Percentiles rank a stretch among this genome's conserved stretches.
Conservation (phyloP, 164 flowering plant genomes). For the Nymphaea thermarum region DNA sequence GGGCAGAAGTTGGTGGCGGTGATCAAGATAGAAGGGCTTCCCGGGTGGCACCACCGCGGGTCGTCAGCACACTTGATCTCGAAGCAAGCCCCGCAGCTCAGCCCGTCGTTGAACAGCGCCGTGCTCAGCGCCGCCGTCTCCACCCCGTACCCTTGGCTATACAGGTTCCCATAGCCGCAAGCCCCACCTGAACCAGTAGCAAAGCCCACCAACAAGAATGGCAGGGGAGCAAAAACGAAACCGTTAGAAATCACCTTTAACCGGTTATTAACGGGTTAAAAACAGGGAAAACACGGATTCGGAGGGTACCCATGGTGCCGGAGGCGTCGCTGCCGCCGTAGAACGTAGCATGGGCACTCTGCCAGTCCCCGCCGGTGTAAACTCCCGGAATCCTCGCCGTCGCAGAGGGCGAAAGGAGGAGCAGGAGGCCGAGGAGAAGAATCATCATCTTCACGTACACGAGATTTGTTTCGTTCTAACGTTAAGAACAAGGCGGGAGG, state of each 20-base stretch:
- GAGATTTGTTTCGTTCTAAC: too few relatives aligned
- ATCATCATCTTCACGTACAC: neutral
- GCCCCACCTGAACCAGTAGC: slow-evolving; percentile 29
- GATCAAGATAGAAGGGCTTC: slow-evolving; percentile 37
- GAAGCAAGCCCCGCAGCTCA: slow-evolving; percentile 46
- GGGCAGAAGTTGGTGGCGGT: slow-evolving; percentile 59
- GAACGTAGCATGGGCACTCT: slow-evolving; percentile 81
- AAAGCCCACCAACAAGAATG: neutral
- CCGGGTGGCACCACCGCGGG: slow-evolving; percentile 36
- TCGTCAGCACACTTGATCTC: slow-evolving; percentile 38
- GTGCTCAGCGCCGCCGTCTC: slow-evolving; percentile 48
- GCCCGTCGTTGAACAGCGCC: slow-evolving; percentile 43
- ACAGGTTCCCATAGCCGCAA: slow-evolving; percentile 46
- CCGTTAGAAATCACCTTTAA: neutral
- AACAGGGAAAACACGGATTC: too few relatives aligned
- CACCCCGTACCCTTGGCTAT: slow-evolving; percentile 52
- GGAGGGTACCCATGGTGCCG: slow-evolving; percentile 50
- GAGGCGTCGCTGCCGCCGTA: slow-evolving; percentile 90
- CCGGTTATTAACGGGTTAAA: neutral
- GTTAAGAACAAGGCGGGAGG: neutral
- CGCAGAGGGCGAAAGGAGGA: neutral
- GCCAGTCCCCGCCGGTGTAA: slow-evolving; percentile 53
- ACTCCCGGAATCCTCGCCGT: slow-evolving; percentile 57
- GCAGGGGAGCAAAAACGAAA: neutral
- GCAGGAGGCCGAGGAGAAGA: neutral